Conservation (phyloP, 176 grass and related monocot genomes). For the Triticum monococcum region DNA sequence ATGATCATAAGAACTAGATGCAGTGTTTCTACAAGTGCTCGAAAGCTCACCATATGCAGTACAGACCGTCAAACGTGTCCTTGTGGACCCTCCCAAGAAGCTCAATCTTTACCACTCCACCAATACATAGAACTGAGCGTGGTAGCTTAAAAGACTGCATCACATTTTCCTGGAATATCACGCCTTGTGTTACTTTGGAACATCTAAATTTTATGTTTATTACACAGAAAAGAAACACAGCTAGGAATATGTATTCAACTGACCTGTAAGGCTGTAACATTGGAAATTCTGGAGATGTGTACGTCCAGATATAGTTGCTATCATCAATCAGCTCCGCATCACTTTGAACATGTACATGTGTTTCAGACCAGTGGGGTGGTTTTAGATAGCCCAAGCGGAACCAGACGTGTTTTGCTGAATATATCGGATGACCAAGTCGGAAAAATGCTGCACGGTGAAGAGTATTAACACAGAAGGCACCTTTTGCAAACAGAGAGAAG, state of each 20-base stretch:
- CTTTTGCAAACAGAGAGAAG: background rate
- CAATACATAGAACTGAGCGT: slow-evolving; percentile 60
- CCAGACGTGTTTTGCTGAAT: slow-evolving; percentile 48
- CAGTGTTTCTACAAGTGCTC: background rate
- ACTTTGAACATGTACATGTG: slow-evolving; percentile 27
- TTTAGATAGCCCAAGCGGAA: slow-evolving; percentile 62
- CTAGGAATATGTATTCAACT: background rate
- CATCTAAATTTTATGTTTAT: background rate
- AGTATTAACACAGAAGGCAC: slow-evolving; percentile 6
- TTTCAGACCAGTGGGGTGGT: background rate
- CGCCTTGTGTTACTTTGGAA: slow-evolving; percentile 6
- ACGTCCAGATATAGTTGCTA: slow-evolving; percentile 57
- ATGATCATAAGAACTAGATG: background rate
- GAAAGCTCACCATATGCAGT: slow-evolving; percentile 71
- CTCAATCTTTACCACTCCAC: slow-evolving; percentile 69
- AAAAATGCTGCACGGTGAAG: slow-evolving; percentile 54
- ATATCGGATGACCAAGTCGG: slow-evolving; percentile 51
- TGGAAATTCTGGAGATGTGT: slow-evolving; percentile 66
- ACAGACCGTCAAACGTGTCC: slow-evolving; percentile 51
- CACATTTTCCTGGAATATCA: slow-evolving; percentile 54
- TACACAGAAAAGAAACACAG: background rate
- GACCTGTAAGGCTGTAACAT: slow-evolving; percentile 52
- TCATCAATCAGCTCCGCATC: slow-evolving; percentile 24
- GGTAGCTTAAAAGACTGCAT: slow-evolving; percentile 75
- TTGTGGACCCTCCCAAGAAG: slow-evolving; percentile 66